Percentiles rank a stretch among this genome's conserved stretches.
Evolutionary conservation across 1,284 basidiomycete genomes (phyloP).

Genomic region (Trichosporon coremiiforme): DNA sequence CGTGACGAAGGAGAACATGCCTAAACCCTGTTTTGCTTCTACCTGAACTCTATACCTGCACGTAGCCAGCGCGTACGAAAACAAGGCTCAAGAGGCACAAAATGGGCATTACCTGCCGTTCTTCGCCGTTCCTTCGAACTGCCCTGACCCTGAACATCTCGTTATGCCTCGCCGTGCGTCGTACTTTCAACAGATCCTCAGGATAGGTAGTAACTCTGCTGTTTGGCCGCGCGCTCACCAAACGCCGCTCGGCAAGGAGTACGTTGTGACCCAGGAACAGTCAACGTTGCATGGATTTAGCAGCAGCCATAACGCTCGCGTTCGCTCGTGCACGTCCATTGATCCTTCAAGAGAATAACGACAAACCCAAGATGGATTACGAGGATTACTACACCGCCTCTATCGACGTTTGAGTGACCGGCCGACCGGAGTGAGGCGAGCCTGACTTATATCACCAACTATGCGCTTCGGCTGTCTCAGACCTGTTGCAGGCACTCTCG

Average conservation of each 20-base stretch:
- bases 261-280: neutral
- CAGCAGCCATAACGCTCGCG: conserved; percentile 3
- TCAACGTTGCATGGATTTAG: neutral
- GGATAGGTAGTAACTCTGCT: neutral
- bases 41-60: conserved; percentile 8
- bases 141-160: neutral
- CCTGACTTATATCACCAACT: neutral
- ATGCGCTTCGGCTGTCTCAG: neutral
- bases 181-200: neutral
- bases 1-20: conserved; percentile 15
- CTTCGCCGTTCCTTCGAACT: neutral
- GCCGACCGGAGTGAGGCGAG: neutral
- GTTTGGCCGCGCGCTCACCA: neutral
- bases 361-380: conserved; percentile 2
- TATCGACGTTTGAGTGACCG: neutral
- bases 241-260: conserved; percentile 8
- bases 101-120: neutral
- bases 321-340: neutral
- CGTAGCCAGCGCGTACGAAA: neutral
- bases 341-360: neutral
- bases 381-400: conserved; percentile 4
- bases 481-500: neutral
- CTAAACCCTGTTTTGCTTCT: conserved; percentile 16
- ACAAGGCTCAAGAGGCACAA: neutral
- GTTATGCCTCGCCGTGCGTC: neutral